phyloP scores from a whole-genome alignment of 768 basidiomycete genomes.

The Amanita pseudoporphyria region DNA sequence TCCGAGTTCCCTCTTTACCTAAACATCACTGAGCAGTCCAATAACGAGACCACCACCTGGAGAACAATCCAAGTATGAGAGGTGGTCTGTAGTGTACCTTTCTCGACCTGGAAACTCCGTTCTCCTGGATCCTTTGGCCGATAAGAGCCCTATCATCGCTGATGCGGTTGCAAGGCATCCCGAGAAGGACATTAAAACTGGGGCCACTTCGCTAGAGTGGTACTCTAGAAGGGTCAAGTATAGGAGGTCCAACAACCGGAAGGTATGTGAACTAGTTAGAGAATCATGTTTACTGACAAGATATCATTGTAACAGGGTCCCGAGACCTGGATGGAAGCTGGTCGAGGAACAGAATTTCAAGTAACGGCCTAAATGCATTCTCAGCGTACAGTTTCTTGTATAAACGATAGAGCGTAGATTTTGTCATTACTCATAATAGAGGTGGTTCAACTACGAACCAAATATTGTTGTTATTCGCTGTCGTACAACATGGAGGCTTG shows the following conservation, averaged over 20 bases:
- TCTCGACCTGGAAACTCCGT: constrained; percentile 41
- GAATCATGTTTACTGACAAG: background rate
- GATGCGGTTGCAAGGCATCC: constrained; percentile 23
- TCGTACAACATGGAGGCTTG: no score
- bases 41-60: constrained; percentile 36
- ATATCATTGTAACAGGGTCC: constrained; percentile 15
- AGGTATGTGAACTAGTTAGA: background rate
- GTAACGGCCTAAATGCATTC: no score
- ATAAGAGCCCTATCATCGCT: constrained; percentile 34
- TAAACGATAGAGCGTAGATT: no score
- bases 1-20: background rate
- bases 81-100: constrained; percentile 58
- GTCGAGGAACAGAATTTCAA: constrained; percentile 38
- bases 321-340: constrained; percentile 37
- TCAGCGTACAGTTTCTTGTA: no score
- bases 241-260: background rate
- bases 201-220: background rate
- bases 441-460: no score
- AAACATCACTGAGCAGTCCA: background rate
- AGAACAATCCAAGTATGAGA: constrained; percentile 32
- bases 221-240: background rate
- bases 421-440: no score
- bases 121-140: constrained; percentile 32
- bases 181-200: background rate
- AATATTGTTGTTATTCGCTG: no score